These are phyloP conservation scores for Nakaseomyces sp. DNA, from an alignment of 1,139 yeast genomes.

Conservation along the genomic window DNA sequence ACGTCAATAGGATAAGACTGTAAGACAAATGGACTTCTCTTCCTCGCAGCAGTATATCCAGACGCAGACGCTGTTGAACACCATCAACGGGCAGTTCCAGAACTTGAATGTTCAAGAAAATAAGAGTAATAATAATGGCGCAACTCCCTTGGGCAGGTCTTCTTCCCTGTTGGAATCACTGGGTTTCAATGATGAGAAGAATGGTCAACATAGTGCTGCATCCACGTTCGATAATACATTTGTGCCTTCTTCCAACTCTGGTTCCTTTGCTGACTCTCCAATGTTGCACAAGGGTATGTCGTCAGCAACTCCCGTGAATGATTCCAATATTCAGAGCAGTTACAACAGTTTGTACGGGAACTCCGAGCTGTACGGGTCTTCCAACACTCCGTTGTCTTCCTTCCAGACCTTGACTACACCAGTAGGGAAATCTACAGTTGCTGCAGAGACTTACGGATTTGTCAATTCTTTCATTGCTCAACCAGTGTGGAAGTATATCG, in stretches of 20 bases:
- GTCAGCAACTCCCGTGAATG: not conserved
- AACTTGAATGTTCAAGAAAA: constrained; percentile 12
- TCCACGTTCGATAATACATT: not conserved
- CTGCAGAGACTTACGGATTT: constrained; percentile 2
- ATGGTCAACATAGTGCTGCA: not conserved
- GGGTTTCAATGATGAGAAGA: constrained; percentile 9
- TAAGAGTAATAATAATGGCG: not conserved
- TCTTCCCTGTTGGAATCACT: constrained; percentile 23
- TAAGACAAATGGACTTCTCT: not conserved
- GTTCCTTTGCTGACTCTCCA: not conserved
- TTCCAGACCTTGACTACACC: not conserved
- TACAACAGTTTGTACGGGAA: constrained; percentile 63
- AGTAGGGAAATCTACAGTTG: not conserved
- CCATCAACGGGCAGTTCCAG: constrained; percentile 16
- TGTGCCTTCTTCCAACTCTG: not conserved
- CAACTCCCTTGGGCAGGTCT: constrained; percentile 13
- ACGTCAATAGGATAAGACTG: not conserved
- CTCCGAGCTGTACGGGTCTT: constrained; percentile 40
- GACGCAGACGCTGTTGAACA: constrained; percentile 7
- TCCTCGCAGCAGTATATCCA: constrained; percentile 3
- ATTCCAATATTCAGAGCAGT: constrained; percentile 54
- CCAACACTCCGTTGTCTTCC: not conserved
- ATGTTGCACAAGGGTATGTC: not conserved
- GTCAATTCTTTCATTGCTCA: constrained; percentile 3
- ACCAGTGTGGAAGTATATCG: constrained; percentile 28